Evolutionary conservation across 306 rosid genomes (phyloP).

Genomic region (apple (Malus domestica)): DNA sequence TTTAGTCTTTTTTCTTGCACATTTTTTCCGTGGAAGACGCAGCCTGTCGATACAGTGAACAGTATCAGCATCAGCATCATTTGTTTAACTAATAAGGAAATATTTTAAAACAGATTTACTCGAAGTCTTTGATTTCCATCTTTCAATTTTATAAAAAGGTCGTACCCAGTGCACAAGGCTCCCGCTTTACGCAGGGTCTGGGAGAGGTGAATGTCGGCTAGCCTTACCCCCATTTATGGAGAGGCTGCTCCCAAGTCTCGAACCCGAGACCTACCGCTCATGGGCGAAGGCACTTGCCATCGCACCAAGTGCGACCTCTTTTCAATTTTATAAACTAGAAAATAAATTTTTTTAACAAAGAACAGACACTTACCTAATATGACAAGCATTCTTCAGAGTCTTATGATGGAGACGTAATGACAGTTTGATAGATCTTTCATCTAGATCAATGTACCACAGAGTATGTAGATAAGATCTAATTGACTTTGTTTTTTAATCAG

Average conservation of each 20-base stretch:
- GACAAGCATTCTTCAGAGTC: not conserved
- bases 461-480: slow-evolving; percentile 8
- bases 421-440: not conserved
- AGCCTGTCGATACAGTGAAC: not conserved
- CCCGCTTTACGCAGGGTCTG: no score
- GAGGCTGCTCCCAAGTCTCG: no score
- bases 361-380: not conserved
- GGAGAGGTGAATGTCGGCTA: no score
- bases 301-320: no score
- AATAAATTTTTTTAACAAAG: not conserved
- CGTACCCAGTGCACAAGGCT: no score
- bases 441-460: not conserved
- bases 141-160: not conserved
- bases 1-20: not conserved
- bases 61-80: not conserved
- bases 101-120: not conserved
- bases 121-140: not conserved
- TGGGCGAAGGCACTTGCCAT: no score
- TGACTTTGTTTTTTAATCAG: slow-evolving; percentile 25
- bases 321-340: not conserved
- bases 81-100: not conserved
- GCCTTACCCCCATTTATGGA: no score
- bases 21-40: not conserved
- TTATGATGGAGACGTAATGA: slow-evolving; percentile 2
- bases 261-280: no score